phyloP scores from a whole-genome alignment of 2,329 filamentous ascomycete genomes.

The Dichotomopilus funicola region DNA sequence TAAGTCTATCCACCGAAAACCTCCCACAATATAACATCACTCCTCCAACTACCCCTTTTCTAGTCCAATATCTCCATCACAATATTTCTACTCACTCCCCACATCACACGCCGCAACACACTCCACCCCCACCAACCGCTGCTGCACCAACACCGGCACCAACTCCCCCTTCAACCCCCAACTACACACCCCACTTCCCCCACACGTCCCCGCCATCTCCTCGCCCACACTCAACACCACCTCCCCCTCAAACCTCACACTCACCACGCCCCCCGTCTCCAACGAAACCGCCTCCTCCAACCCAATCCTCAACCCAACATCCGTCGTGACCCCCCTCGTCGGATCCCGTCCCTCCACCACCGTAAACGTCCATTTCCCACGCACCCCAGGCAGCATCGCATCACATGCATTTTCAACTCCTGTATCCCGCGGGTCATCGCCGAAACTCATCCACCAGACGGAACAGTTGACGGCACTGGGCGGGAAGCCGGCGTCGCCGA shows the following conservation, averaged over 20 bases:
- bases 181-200: slow-evolving; percentile 15
- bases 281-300: slow-evolving; percentile 19
- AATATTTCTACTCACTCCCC: background rate
- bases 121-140: slow-evolving; percentile 9
- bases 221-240: slow-evolving; percentile 20
- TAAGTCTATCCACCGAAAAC: too few species aligned
- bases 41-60: background rate
- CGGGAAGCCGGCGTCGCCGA: slow-evolving; percentile 14
- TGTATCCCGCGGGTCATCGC: slow-evolving; percentile 6
- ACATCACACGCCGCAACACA: slow-evolving; percentile 8
- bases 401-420: background rate
- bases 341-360: slow-evolving; percentile 12
- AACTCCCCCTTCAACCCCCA: slow-evolving; percentile 6
- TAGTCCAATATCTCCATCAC: too few species aligned
- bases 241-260: slow-evolving; percentile 18
- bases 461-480: slow-evolving; percentile 24
- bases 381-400: background rate
- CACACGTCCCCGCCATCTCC: slow-evolving; percentile 11
- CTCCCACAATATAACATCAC: too few species aligned
- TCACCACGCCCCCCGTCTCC: slow-evolving; percentile 8
- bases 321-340: slow-evolving; percentile 15
- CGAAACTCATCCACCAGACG: slow-evolving; percentile 23
- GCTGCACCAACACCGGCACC: slow-evolving; percentile 6
- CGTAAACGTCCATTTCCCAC: slow-evolving; percentile 26
- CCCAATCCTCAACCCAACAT: slow-evolving; percentile 23